A percentile compares a stretch with the other conserved stretches of the same genome.
Evolutionary conservation across 2,329 filamentous ascomycete genomes (phyloP).

Genomic region (Coniochaeta prunicola): DNA sequence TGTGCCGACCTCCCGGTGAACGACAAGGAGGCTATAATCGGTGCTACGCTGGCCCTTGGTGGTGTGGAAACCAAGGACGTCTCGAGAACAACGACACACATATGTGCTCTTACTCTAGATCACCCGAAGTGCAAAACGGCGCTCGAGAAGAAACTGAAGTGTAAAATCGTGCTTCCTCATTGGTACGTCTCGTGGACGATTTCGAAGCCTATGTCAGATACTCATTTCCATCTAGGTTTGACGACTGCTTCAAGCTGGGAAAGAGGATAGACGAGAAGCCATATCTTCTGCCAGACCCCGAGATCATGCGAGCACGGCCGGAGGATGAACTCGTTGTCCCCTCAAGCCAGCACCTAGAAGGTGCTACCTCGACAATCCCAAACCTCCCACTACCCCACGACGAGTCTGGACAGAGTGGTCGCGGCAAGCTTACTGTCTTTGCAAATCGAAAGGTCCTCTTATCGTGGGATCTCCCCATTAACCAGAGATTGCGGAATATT

Average conservation of each 20-base stretch:
- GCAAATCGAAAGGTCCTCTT: slow-evolving; percentile 71
- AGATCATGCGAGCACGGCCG: slow-evolving; percentile 59
- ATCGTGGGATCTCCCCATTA: slow-evolving; percentile 65
- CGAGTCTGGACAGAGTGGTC: slow-evolving; percentile 16
- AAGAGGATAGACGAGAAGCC: slow-evolving; percentile 84
- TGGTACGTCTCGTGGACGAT: slow-evolving; percentile 60
- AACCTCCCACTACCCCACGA: slow-evolving; percentile 33
- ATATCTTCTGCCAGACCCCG: slow-evolving; percentile 79
- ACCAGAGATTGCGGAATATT: slow-evolving; percentile 55
- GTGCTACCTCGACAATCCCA: slow-evolving; percentile 51
- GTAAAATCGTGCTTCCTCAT: slow-evolving; percentile 85
- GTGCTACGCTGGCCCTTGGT: slow-evolving; percentile 82
- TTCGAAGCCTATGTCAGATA: background rate
- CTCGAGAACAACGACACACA: slow-evolving; percentile 73
- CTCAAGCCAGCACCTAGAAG: slow-evolving; percentile 54
- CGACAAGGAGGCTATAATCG: slow-evolving; percentile 88
- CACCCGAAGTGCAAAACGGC: slow-evolving; percentile 64
- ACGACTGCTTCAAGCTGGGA: slow-evolving; percentile 89
- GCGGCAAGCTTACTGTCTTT: slow-evolving; percentile 65
- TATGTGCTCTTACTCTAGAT: slow-evolving; percentile 74
- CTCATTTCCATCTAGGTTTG: slow-evolving; percentile 60
- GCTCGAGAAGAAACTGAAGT: slow-evolving; percentile 55
- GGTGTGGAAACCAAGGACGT: slow-evolving; percentile 70
- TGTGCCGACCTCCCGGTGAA: slow-evolving; percentile 78
- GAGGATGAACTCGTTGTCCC: slow-evolving; percentile 51